Evolutionary conservation across 192 early-diverging fungal species (phyloP).

Genomic region (Backusella tarrabulga): DNA sequence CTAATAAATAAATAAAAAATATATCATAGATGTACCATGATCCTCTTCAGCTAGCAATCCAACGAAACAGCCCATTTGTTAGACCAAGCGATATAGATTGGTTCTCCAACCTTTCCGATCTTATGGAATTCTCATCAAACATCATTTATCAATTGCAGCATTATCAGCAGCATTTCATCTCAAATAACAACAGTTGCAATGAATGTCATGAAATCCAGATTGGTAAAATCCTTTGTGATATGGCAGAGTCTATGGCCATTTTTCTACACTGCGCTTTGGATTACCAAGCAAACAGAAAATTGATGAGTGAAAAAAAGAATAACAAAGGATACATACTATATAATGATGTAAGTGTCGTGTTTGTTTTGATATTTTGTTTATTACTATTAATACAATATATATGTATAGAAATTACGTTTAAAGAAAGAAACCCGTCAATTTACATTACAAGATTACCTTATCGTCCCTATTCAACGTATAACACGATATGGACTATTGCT

Average conservation of each 20-base stretch:
- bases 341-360: neutral
- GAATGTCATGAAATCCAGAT: neutral
- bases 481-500: conserved; percentile 72
- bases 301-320: conserved; percentile 6
- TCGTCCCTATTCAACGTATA: conserved; percentile 77
- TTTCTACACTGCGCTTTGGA: conserved; percentile 24
- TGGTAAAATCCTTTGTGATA: conserved; percentile 10
- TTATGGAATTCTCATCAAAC: conserved; percentile 18
- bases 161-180: neutral
- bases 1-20: neutral
- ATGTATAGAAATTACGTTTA: conserved; percentile 22
- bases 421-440: conserved; percentile 55
- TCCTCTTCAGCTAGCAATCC: conserved; percentile 26
- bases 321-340: conserved; percentile 28
- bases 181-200: neutral
- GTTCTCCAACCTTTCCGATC: conserved; percentile 13
- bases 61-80: conserved; percentile 14
- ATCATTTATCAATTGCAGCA: conserved; percentile 5
- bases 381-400: neutral
- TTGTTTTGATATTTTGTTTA: neutral
- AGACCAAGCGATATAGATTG: neutral
- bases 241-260: neutral
- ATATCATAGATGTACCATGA: conserved; percentile 37
- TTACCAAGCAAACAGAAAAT: conserved; percentile 24
- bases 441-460: conserved; percentile 66